These are phyloP conservation scores for Punctularia strigosozonata DNA, from an alignment of 768 basidiomycete species.

Conservation along the genomic window DNA sequence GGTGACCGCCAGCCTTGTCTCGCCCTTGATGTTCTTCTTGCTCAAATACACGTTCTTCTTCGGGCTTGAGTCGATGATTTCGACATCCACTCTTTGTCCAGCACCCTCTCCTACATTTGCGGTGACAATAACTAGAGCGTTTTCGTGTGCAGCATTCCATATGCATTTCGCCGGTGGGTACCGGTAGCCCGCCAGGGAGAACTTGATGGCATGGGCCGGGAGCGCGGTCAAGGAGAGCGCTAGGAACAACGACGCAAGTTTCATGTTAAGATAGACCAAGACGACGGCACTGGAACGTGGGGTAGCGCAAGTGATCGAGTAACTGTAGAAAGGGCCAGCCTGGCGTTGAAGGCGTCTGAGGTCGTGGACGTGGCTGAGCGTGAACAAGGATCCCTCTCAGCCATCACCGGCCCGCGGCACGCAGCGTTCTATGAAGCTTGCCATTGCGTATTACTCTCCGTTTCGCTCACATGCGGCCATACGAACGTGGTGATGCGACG, in stretches of 20 bases:
- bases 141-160: constrained; percentile 85
- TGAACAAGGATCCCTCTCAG: no score
- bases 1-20: constrained; percentile 89
- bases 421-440: no score
- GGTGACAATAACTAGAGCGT: constrained; percentile 90
- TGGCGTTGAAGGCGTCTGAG: no score
- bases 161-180: constrained; percentile 79
- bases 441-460: no score
- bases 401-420: no score
- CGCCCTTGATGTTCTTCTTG: constrained; percentile 80
- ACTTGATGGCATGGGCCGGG: constrained; percentile 64
- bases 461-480: no score
- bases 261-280: no score
- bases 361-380: no score
- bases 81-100: constrained; percentile 82
- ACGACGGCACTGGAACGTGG: no score
- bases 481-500: no score
- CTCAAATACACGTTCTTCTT: constrained; percentile 83
- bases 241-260: constrained; percentile 13
- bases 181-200: constrained; percentile 58
- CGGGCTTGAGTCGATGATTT: constrained; percentile 82
- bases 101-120: constrained; percentile 76
- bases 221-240: constrained; percentile 17
- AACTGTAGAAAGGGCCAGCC: no score
- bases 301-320: no score